Percentiles rank a stretch among this genome's conserved stretches.
phyloP scores from a whole-genome alignment of 257 asterid genomes.

The Plantago ovata region DNA sequence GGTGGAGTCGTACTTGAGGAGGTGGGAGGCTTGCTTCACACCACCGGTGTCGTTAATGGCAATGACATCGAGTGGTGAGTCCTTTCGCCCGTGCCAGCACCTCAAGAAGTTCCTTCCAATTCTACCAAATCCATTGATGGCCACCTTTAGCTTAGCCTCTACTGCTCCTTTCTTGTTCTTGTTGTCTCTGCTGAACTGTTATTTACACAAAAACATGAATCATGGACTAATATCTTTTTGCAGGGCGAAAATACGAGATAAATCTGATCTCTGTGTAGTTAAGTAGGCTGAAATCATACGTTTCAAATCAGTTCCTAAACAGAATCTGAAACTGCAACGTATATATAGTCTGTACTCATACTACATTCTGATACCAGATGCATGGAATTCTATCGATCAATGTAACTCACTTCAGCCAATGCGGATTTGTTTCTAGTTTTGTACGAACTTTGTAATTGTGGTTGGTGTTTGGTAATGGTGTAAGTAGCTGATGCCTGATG shows the following conservation, averaged over 20 bases:
- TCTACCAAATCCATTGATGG: conserved; percentile 88
- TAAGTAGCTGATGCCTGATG: no score
- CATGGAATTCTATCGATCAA: no score
- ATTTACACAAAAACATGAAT: not conserved
- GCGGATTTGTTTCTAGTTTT: not conserved
- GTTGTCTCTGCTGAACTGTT: conserved; percentile 62
- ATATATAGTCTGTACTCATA: not conserved
- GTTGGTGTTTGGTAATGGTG: not conserved
- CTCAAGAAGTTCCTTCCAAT: conserved; percentile 93
- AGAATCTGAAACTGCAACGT: no score
- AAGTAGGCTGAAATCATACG: no score
- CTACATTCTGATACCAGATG: not conserved
- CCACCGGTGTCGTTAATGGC: conserved; percentile 95
- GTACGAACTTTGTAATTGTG: not conserved
- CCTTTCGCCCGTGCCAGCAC: conserved; percentile 94
- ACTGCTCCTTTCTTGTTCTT: conserved; percentile 59
- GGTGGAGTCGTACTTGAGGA: conserved; percentile 93
- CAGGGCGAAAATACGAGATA: no score
- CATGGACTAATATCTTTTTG: not conserved
- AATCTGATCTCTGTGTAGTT: no score
- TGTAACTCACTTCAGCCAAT: no score
- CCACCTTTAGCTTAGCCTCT: conserved; percentile 87
- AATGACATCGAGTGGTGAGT: conserved; percentile 79
- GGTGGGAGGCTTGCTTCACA: conserved; percentile 97
- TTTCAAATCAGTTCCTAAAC: no score